Base-by-base conservation (phyloP, 441 rosid species). In the Gossypium gossypioides region DNA sequence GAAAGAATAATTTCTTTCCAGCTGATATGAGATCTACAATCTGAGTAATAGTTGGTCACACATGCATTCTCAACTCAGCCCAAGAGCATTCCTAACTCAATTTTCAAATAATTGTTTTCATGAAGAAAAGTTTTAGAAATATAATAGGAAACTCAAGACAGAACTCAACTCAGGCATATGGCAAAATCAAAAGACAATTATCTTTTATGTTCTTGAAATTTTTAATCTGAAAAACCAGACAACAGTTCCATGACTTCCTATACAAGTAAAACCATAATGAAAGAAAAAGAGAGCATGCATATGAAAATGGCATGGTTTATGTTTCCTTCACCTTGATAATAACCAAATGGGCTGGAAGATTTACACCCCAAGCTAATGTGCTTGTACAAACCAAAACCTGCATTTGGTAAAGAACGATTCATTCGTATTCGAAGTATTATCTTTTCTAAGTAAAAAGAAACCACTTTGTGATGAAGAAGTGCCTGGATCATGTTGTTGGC, bases 351-450 rank as follows among this genome's bases (percentile, higher is more conserved):
- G 99, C 99, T 64, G 99, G 99, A 80, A 92, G 89, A 79, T 95
- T 95, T 78, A 95, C 98, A 69, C 98, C 99, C 98, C 99, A 95
- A 57, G 99, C 98, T 76, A 92, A 83, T 27, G 99, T 95, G 83
- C 98, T 95, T 70, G 99, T 95, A 76, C 96, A 91, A 75, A 95
- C 95, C 88, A 95, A 81, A 64, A 92, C 98, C 99, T 95, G 81
- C 27, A 65, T 69, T 27, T 48, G 29, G 63, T 72, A 82, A 40
- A 61, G 71, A 48, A 79, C 58, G 13, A 46, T n/a, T 27, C 46
- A 50, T 60, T 3, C 13, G 37, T 60, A 3, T 63, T 37, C 18
- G 13, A 24, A 21, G 64, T 54, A 29, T 27, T 42, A 4, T 60
- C 27, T 56, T 71, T 29, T 19, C 57, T 12, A 18, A 66, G 42